phyloP scores from a whole-genome alignment of 352 stramenopile species.

The Phytophthora europaea region DNA sequence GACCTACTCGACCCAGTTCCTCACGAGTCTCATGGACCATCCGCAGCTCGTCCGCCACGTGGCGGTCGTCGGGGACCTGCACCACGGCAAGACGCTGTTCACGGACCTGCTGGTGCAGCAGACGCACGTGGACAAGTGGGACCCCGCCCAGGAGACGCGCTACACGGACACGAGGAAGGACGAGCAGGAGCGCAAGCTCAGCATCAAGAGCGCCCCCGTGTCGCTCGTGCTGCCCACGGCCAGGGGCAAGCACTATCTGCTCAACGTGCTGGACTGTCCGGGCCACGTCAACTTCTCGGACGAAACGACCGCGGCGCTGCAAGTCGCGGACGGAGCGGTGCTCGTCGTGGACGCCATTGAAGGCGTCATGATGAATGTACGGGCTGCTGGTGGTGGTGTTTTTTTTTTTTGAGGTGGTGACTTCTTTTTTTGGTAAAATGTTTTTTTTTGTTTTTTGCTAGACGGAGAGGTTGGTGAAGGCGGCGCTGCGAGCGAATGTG shows the following conservation, averaged over 20 bases:
- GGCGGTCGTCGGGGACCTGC: conserved; percentile 97
- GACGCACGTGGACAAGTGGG: conserved; percentile 90
- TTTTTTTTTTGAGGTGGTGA: neutral
- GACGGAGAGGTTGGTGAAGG: conserved; percentile 96
- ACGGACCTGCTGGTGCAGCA: conserved; percentile 93
- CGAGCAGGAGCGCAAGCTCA: conserved; percentile 97
- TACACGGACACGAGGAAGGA: conserved; percentile 97
- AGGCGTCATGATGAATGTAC: conserved; percentile 97
- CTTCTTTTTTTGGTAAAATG: conserved; percentile 8
- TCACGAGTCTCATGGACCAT: conserved; percentile 92
- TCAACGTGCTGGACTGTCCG: conserved; percentile 98
- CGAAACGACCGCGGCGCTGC: conserved; percentile 94
- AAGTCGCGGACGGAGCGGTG: conserved; percentile 95
- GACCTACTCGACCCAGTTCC: conserved; percentile 92
- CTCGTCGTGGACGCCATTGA: conserved; percentile 98
- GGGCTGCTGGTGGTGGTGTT: neutral
- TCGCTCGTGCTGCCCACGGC: conserved; percentile 95
- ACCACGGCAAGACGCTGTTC: conserved; percentile 97
- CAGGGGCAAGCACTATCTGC: conserved; percentile 95
- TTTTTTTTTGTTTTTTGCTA: conserved; percentile 43
- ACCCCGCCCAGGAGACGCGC: conserved; percentile 80
- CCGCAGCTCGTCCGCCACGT: conserved; percentile 94
- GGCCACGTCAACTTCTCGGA: conserved; percentile 99
- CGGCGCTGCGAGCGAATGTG: conserved; percentile 92
- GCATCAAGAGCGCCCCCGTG: conserved; percentile 97